Conservation (phyloP, 169 alveolate species). For the Theileria parva region DNA sequence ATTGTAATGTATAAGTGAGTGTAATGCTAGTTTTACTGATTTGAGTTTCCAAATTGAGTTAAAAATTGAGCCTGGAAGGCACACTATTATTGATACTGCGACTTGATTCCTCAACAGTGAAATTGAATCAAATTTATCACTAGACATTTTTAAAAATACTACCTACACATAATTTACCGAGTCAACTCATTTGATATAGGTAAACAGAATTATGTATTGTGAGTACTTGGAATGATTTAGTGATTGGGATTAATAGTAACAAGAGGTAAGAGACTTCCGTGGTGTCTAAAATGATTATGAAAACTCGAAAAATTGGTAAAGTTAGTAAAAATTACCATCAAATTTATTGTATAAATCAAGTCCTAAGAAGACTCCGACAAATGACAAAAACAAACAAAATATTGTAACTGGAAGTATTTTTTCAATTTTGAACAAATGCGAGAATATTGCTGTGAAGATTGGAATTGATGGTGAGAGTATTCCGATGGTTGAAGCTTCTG, state of each 20-base stretch:
- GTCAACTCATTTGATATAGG: not conserved
- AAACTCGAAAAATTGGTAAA: not conserved
- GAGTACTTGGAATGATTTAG: slow-evolving; percentile 23
- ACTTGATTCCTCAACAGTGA: slow-evolving; percentile 44
- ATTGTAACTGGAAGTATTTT: slow-evolving; percentile 43
- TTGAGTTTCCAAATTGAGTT: not conserved
- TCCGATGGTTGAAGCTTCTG: slow-evolving; percentile 42
- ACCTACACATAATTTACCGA: not conserved
- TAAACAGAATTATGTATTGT: not conserved
- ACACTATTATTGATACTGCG: slow-evolving; percentile 43
- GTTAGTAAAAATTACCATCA: slow-evolving; percentile 16
- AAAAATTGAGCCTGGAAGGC: slow-evolving; percentile 58
- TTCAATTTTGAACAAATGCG: slow-evolving; percentile 59
- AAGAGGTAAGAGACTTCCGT: slow-evolving; percentile 1
- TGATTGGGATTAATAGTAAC: slow-evolving; percentile 16
- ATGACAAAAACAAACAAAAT: slow-evolving; percentile 50
- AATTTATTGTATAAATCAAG: slow-evolving; percentile 45
- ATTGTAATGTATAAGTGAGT: not conserved
- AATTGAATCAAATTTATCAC: slow-evolving; percentile 52
- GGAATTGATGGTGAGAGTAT: slow-evolving; percentile 68
- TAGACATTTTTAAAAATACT: slow-evolving; percentile 43
- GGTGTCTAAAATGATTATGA: slow-evolving; percentile 10
- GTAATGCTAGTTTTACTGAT: not conserved
- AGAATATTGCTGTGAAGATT: slow-evolving; percentile 64
- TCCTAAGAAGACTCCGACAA: slow-evolving; percentile 58